Evolutionary conservation across 306 rosid species (phyloP).

Genomic region (apple (Malus domestica)): DNA sequence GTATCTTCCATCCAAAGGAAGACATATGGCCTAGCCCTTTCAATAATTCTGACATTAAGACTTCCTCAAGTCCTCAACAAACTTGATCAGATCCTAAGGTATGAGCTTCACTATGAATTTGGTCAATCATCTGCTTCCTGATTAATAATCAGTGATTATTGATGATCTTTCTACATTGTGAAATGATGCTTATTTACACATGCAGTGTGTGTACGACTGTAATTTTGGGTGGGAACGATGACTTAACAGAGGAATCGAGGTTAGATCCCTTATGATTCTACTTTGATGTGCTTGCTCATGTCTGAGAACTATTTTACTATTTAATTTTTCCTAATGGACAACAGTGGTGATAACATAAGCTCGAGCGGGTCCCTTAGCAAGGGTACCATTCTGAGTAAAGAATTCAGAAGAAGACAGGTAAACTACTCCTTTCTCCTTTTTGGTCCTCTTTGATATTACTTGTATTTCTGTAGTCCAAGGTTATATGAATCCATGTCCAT

Average conservation of each 20-base stretch:
- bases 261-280: slow-evolving; percentile 27
- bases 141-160: not conserved
- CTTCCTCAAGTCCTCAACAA: slow-evolving; percentile 87
- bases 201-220: slow-evolving; percentile 91
- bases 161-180: slow-evolving; percentile 11
- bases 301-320: not conserved
- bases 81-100: slow-evolving; percentile 94
- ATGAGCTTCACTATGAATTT: slow-evolving; percentile 21
- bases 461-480: slow-evolving; percentile 15
- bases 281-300: not conserved
- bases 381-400: slow-evolving; percentile 58
- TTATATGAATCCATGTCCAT: not conserved
- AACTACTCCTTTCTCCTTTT: not conserved
- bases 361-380: slow-evolving; percentile 42
- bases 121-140: not conserved
- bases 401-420: slow-evolving; percentile 78
- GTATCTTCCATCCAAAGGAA: slow-evolving; percentile 83
- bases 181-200: slow-evolving; percentile 11
- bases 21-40: slow-evolving; percentile 82
- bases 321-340: slow-evolving; percentile 2
- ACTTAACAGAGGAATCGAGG: slow-evolving; percentile 80
- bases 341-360: slow-evolving; percentile 61
- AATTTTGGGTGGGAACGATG: slow-evolving; percentile 61
- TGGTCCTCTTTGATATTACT: not conserved
- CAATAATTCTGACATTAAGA: slow-evolving; percentile 77